Conservation (phyloP, 2,329 filamentous ascomycete genomes). For the Pseudogymnoascus sp. region DNA sequence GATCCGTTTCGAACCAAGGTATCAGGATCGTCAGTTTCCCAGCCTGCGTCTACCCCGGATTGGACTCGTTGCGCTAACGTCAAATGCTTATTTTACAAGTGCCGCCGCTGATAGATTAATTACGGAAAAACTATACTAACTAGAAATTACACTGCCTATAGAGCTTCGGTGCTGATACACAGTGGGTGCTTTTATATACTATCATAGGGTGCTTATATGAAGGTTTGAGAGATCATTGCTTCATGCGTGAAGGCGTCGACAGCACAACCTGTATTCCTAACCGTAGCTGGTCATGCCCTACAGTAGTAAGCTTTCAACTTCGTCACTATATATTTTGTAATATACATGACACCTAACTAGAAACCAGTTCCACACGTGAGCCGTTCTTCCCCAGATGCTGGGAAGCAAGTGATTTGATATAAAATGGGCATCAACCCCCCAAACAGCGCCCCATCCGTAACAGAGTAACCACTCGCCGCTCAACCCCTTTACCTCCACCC, state of each 20-base stretch:
- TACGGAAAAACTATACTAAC: constrained; percentile 1
- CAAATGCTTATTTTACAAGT: background rate
- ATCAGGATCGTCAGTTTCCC: constrained; percentile 2
- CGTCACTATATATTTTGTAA: background rate
- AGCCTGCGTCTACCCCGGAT: background rate
- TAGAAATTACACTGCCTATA: background rate
- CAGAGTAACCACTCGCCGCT: background rate
- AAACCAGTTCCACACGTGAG: constrained; percentile 2
- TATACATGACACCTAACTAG: constrained; percentile 3
- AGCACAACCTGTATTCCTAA: background rate
- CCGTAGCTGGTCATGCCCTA: background rate
- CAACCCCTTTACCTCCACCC: background rate
- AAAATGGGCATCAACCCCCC: background rate
- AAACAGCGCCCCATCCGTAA: background rate
- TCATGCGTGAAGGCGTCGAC: background rate
- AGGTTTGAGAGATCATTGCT: background rate
- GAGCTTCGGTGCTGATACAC: background rate
- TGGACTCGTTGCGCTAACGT: background rate
- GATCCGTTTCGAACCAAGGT: background rate
- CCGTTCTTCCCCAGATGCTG: background rate
- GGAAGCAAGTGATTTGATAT: background rate
- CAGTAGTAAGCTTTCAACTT: background rate
- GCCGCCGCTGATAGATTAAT: constrained; percentile 5
- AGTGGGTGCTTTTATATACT: constrained; percentile 2
- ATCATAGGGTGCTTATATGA: background rate